phyloP scores from a whole-genome alignment of 2,329 filamentous ascomycete genomes.

The Aurifilum marmelostoma region DNA sequence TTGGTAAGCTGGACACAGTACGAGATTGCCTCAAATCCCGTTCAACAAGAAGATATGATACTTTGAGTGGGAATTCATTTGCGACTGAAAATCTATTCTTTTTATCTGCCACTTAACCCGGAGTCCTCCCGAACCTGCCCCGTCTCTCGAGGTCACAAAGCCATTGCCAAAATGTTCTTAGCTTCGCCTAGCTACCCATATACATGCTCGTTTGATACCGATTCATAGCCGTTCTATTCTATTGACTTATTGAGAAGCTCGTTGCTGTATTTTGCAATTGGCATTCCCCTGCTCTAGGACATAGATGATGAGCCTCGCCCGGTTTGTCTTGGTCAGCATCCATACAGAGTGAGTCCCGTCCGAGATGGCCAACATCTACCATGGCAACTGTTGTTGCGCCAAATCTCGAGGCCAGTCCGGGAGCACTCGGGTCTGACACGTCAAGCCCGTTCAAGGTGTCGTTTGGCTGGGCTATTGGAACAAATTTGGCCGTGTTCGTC shows the following conservation, averaged over 20 bases:
- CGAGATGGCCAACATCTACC: not conserved
- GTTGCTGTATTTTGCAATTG: not conserved
- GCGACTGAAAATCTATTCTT: no score
- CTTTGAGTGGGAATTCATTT: no score
- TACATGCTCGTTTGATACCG: no score
- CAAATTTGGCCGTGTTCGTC: not conserved
- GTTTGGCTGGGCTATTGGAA: not conserved
- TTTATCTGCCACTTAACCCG: no score
- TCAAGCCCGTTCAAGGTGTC: not conserved
- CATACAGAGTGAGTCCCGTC: conserved; percentile 8
- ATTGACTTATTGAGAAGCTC: not conserved
- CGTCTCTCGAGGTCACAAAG: no score
- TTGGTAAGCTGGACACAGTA: no score
- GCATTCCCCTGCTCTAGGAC: not conserved
- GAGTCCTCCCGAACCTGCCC: no score
- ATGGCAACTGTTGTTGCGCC: not conserved
- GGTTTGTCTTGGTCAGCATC: not conserved
- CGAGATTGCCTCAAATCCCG: no score
- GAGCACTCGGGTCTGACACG: not conserved
- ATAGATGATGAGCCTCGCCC: not conserved
- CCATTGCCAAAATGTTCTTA: no score
- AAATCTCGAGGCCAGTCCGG: not conserved
- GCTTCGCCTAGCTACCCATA: no score
- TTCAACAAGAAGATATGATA: no score
- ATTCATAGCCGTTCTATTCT: not conserved